Evolutionary conservation across 257 asterid species (phyloP).

Genomic region (Leptodermis oblonga): DNA sequence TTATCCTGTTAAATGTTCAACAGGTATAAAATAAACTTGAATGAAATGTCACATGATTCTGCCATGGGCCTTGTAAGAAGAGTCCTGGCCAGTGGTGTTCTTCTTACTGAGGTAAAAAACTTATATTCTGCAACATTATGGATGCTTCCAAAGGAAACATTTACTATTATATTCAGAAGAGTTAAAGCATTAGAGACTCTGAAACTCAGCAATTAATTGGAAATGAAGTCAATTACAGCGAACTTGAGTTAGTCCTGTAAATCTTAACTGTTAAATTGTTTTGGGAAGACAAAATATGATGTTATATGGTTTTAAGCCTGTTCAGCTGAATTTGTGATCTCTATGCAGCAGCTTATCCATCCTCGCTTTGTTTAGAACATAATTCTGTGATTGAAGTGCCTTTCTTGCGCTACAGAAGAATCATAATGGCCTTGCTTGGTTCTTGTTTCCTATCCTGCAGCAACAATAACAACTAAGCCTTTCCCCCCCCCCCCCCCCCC

Average conservation of each 20-base stretch:
- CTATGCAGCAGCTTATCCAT: background rate
- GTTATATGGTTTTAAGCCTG: background rate
- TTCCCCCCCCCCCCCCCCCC: no score
- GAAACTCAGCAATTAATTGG: background rate
- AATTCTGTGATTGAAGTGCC: background rate
- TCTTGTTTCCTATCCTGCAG: no score
- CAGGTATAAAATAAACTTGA: conserved; percentile 85
- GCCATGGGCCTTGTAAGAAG: conserved; percentile 83
- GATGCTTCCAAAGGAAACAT: conserved; percentile 10
- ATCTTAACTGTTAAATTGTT: background rate
- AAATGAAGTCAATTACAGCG: background rate
- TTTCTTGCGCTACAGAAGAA: background rate
- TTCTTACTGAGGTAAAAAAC: conserved; percentile 74
- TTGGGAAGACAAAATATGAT: background rate
- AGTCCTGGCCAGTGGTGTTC: conserved; percentile 71
- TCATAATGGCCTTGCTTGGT: background rate
- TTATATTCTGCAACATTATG: conserved; percentile 12
- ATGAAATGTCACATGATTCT: conserved; percentile 91
- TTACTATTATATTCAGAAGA: background rate
- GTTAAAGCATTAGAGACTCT: background rate
- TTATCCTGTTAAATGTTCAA: conserved; percentile 20
- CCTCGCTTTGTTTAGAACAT: background rate
- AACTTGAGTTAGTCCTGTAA: background rate
- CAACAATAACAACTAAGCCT: no score
- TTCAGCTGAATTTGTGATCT: background rate